Evolutionary conservation across 1,139 yeast genomes (phyloP), one percentile per base, ranked within the genome.

Genomic region (Torulaspora globosa): DNA sequence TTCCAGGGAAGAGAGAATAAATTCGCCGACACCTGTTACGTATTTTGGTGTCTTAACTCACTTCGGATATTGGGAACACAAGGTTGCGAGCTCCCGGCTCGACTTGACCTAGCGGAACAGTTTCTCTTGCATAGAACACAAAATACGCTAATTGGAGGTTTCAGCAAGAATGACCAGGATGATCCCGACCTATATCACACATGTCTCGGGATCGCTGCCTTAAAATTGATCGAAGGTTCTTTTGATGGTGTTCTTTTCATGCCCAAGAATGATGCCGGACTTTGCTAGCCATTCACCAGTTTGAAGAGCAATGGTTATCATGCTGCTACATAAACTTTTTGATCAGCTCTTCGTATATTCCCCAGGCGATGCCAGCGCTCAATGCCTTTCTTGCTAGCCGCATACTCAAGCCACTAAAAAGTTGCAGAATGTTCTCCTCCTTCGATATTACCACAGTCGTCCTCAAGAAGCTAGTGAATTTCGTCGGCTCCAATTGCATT

Each of bases 291-390:
- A 37, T 37, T 28, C 30, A 31, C 29, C 18, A 4, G 26, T 27
- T 24, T 14, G 12, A 24, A 10, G 24, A 11, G 37, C 12, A 21
- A 7, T 4, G 18, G 30, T 5, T 14, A 12, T 24, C 21, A 26
- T 21, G 27, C 36, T 33, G 29, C 47, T 50, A 59, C 50, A 57
- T 50, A 47, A 62, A 54, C 34, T 52, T 53, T 54, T 80, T 82
- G 33, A 88, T 77, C 50, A 88, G 68, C 63, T 92, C 97, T 66
- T 90, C 98, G 63, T 90, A 92, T 26, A 92, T 83, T 54, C 96
- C 87, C 98, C 98, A 92, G 43, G 96, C 89, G 49, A 92, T 89
- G 1, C 96, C 97, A 0, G 97, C 92, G 65, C 95, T 84, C 48
- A 87, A 67, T 0, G 95, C 96, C 66, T 92, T 92, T 57, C 98